Percentiles rank a stretch among this genome's conserved stretches.
These are phyloP conservation scores for Brassica juncea DNA, from an alignment of 345 rosid species.

Conservation along the genomic window DNA sequence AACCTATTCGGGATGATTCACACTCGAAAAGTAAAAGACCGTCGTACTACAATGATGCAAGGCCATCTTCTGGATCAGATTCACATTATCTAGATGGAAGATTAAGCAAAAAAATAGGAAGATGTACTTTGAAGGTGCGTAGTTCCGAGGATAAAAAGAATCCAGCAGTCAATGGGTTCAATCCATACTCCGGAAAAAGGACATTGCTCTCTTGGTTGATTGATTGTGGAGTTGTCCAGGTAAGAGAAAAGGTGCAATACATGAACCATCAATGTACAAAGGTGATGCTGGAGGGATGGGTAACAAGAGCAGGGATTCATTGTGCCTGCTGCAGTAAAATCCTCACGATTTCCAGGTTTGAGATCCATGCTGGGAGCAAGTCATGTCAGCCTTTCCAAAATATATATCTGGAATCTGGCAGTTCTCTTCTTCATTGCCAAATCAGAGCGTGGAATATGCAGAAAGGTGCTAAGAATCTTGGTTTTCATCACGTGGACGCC, in stretches of 20 bases:
- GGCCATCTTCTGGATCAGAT: constrained; percentile 48
- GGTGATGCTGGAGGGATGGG: constrained; percentile 74
- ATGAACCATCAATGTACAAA: constrained; percentile 58
- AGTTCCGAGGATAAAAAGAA: constrained; percentile 55
- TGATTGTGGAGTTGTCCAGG: constrained; percentile 65
- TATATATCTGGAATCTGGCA: constrained; percentile 77
- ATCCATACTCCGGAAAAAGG: constrained; percentile 74
- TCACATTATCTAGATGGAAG: constrained; percentile 61
- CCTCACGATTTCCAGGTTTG: constrained; percentile 68
- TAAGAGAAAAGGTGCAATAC: constrained; percentile 71
- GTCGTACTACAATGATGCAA: constrained; percentile 44
- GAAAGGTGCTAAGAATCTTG: constrained; percentile 53
- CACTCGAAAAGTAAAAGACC: constrained; percentile 47
- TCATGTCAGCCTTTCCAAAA: constrained; percentile 75
- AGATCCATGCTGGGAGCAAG: constrained; percentile 94
- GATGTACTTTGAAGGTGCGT: constrained; percentile 84
- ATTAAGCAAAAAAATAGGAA: constrained; percentile 72
- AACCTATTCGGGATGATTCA: constrained; percentile 38
- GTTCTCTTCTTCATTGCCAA: constrained; percentile 86
- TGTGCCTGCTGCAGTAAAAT: constrained; percentile 91
- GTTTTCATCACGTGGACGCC: constrained; percentile 57
- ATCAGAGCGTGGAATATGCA: constrained; percentile 81
- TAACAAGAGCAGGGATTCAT: constrained; percentile 78
- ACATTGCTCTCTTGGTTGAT: constrained; percentile 91
- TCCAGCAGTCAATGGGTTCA: constrained; percentile 65